phyloP scores from a whole-genome alignment of 148 eudicot species.

The Oxyria digyna region DNA sequence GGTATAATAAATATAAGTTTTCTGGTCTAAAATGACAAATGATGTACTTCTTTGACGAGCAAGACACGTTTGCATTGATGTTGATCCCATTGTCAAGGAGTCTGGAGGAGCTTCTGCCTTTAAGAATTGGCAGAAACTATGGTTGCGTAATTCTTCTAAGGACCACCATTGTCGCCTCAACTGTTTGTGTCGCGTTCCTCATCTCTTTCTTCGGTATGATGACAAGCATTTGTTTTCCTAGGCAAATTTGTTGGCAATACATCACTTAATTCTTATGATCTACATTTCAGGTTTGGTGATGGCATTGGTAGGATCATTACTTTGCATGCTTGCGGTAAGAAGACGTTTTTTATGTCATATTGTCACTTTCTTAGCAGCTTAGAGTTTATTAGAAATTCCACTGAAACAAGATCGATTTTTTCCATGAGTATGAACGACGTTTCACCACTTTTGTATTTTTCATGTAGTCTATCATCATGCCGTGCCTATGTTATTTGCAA shows the following conservation, averaged over 20 bases:
- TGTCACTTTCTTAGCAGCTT: background rate
- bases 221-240: background rate
- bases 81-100: constrained; percentile 66
- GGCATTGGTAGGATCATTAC: constrained; percentile 67
- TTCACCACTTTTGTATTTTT: constrained; percentile 2
- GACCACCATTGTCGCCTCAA: constrained; percentile 46
- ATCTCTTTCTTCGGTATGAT: constrained; percentile 55
- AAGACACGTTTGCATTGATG: constrained; percentile 20
- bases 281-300: constrained; percentile 52
- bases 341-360: too few relatives aligned
- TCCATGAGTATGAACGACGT: background rate
- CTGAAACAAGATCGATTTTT: too few relatives aligned
- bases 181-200: constrained; percentile 51
- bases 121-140: constrained; percentile 17
- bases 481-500: constrained; percentile 45
- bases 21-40: too few relatives aligned
- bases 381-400: too few relatives aligned
- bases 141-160: constrained; percentile 44
- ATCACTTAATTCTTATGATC: background rate
- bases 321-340: constrained; percentile 49
- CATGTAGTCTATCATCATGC: constrained; percentile 54
- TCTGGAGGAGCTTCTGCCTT: constrained; percentile 65
- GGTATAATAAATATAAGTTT: too few relatives aligned
- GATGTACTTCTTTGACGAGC: background rate
- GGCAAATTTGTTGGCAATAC: background rate